Base-by-base conservation (phyloP, 768 basidiomycete genomes). In the Mycena belliarum region DNA sequence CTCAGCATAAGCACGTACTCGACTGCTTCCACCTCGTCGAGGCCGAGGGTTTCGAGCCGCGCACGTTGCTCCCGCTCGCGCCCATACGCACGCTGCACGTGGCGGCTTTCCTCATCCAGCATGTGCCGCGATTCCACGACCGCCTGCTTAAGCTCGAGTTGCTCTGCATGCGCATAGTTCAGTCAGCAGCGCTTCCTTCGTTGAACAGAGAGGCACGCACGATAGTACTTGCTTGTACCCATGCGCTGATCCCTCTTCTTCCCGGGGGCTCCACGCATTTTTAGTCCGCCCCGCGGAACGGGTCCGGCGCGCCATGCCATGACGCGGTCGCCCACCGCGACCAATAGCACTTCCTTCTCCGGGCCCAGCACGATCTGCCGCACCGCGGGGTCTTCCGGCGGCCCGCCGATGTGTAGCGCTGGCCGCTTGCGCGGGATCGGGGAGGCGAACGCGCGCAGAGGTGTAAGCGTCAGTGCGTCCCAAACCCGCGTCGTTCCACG, bases 1-100 rank as follows among this genome's bases (percentile, higher is more conserved):
- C 90, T 93, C 61, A 93, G 79, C 90, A 93, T 93, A 44, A 94
- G 69, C 0, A 86, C 79, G 63, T 94, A 94, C 65, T 91, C 88
- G 25, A 93, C 73, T 0, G 87, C 89, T 65, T 91, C 91, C 2
- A 71, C 70, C 64, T 94, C 91, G 55, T 79, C 85, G 38, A 93
- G 72, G 3, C 92, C 91, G 4, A 94, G 78, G n/a, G 72, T 70
- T 32, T 83, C 76, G 23, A 93, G 69, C 12, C 79, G 77, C 2
- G 76, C 75, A 14, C 73, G 72, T 60, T 93, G 89, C 61, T 85
- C 87, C 24, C 75, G 74, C 58, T 83, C 82, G 32, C 82, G 77
- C 0, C 78, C 78, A 61, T 79, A 75, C 3, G 67, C 69, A 16
- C 70, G 73, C 42, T 74, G 73, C 1, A 62, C 51, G 45, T 72